Evolutionary conservation across 106 monocot species (phyloP), one percentile per base, ranked within the genome.

Genomic region (Allium fistulosum): DNA sequence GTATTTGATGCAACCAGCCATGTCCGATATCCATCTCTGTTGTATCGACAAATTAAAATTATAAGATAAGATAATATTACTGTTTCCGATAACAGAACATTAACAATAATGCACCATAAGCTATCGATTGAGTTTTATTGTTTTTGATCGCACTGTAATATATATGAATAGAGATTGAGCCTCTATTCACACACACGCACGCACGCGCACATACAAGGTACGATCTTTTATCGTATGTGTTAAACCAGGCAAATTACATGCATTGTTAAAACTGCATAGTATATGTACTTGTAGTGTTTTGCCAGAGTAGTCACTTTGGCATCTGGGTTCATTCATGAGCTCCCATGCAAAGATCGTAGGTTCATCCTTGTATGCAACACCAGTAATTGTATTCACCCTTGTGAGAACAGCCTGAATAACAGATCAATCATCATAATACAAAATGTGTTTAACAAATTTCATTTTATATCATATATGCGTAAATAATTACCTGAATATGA

Each of bases 1-100:
- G 56, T 76, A 80, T 52, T 86, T 86, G 9, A 86, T 73, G 49
- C 73, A 62, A 46, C 27, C 66, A 17, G 82, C 79, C 86, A 86
- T 86, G 67, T 79, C 86, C 12, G 60, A 15, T 28, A 86, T 68
- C 86, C 86, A 86, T 7, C 46, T 67, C 86, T 86, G 71, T 51
- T 67, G 37, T 5, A 37, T 37, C 22, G 1, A 37, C 37, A 37
- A 37, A 37, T 37, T 37, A 37, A 37, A 37, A 37, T 37, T 37
- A 37, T 2, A 37, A 37, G 37, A 37, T 37, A 37, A 37, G 37
- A 37, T 37, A 37, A 37, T 37, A 37, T 37, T 37, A 37, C 37
- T 37, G 37, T 37, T 5, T 37, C 37, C 1, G 37, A 37, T 37
- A 2, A 37, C 37, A 37, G 0, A 37, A 37, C 37, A 37, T 37